Evolutionary conservation across 768 basidiomycete species (phyloP).

Genomic region (Clitopilus hobsonii): DNA sequence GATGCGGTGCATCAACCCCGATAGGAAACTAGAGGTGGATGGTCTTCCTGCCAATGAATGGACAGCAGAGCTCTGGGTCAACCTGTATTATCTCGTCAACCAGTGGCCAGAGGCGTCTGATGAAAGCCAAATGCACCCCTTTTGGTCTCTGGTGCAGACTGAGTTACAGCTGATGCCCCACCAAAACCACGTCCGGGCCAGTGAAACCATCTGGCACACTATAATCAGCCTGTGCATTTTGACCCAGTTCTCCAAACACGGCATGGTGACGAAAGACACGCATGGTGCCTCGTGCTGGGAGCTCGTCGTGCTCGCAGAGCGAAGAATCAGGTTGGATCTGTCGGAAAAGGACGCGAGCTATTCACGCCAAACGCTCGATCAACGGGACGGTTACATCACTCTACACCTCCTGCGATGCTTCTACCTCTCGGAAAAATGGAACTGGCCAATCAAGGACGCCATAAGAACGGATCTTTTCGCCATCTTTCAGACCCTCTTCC

Average conservation of each 20-base stretch:
- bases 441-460: constrained; percentile 63
- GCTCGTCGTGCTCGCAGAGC: constrained; percentile 52
- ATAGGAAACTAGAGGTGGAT: constrained; percentile 27
- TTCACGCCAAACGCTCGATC: constrained; percentile 27
- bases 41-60: constrained; percentile 33
- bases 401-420: constrained; percentile 70
- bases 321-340: constrained; percentile 48
- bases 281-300: constrained; percentile 62
- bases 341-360: neutral
- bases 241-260: constrained; percentile 68
- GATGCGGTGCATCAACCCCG: constrained; percentile 28
- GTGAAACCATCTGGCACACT: constrained; percentile 70
- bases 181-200: constrained; percentile 29
- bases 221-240: constrained; percentile 68
- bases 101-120: constrained; percentile 6
- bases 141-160: constrained; percentile 42
- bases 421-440: constrained; percentile 69
- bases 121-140: constrained; percentile 23
- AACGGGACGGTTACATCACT: constrained; percentile 68
- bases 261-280: constrained; percentile 27
- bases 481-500: constrained; percentile 68
- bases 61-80: constrained; percentile 70
- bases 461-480: constrained; percentile 44
- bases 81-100: constrained; percentile 55
- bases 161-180: constrained; percentile 23